Percentiles rank a stretch among this genome's conserved stretches.
Conservation (phyloP, 116 monocot genomes). For the Phalaenopsis hybrid region DNA sequence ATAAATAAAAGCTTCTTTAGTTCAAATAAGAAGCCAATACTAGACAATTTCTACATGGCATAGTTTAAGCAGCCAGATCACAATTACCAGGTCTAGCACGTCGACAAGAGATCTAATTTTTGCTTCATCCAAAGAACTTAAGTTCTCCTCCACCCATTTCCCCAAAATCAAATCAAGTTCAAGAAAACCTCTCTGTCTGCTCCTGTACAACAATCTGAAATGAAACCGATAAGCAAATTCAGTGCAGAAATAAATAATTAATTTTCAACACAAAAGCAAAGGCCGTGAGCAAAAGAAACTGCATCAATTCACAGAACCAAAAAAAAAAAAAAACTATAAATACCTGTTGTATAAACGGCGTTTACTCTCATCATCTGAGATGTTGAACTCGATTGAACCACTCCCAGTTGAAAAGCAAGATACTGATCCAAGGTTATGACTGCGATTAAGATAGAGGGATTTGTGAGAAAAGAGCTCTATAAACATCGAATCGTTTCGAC, state of each 20-base stretch:
- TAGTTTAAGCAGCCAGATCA: not conserved
- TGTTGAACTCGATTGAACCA: constrained; percentile 30
- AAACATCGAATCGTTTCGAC: not conserved
- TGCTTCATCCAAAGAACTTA: constrained; percentile 63
- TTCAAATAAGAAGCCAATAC: not conserved
- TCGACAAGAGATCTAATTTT: constrained; percentile 66
- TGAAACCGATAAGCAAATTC: not conserved
- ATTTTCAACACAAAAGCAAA: not conserved
- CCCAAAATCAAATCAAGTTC: constrained; percentile 88
- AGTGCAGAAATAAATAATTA: not conserved
- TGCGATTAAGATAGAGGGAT: constrained; percentile 4
- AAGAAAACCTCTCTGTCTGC: constrained; percentile 87
- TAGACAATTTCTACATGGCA: not conserved
- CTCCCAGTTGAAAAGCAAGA: constrained; percentile 33
- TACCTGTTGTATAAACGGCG: constrained; percentile 73
- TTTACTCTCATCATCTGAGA: constrained; percentile 61
- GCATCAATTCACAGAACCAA: not conserved
- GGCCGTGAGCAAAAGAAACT: not conserved
- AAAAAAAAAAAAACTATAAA: not conserved
- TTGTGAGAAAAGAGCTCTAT: not conserved
- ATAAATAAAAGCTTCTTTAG: not conserved
- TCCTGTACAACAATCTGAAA: constrained; percentile 70
- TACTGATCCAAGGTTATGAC: constrained; percentile 21
- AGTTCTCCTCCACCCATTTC: constrained; percentile 87
- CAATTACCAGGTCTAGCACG: constrained; percentile 78